Evolutionary conservation across 2,329 filamentous ascomycete genomes (phyloP).

Genomic region (Calonectria henricotiae): DNA sequence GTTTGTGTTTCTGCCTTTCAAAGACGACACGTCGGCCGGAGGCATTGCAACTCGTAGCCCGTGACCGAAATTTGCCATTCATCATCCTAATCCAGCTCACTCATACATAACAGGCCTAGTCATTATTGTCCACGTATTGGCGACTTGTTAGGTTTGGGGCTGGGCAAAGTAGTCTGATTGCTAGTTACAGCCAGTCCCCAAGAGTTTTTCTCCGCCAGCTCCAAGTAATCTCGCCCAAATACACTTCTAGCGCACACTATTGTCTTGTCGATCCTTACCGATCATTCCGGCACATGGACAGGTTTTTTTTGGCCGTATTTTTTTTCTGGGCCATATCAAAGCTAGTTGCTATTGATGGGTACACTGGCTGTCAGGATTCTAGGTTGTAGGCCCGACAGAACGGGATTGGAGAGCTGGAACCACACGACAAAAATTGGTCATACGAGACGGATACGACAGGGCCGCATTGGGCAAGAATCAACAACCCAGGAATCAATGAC

Average conservation of each 20-base stretch:
- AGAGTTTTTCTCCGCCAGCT: background rate
- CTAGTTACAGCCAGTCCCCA: background rate
- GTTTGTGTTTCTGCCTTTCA: background rate
- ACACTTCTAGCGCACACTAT: background rate
- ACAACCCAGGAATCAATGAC: background rate
- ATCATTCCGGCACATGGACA: background rate
- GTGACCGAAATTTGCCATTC: constrained; percentile 14
- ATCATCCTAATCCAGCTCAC: constrained; percentile 1
- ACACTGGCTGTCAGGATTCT: too few species aligned
- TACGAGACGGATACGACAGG: constrained; percentile 8
- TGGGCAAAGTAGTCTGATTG: background rate
- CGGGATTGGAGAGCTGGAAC: background rate
- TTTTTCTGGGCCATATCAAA: background rate
- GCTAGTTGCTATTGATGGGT: background rate
- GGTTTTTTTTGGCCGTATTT: background rate
- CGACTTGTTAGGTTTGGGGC: background rate
- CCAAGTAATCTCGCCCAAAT: background rate
- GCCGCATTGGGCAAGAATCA: background rate
- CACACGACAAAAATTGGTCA: constrained; percentile 17
- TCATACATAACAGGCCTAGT: background rate
- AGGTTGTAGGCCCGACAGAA: background rate
- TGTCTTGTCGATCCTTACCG: background rate
- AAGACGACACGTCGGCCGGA: background rate
- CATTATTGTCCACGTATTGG: background rate
- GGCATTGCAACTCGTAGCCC: background rate